Base-by-base conservation (phyloP, 257 asterid species). In the Fraxinus pennsylvanica region DNA sequence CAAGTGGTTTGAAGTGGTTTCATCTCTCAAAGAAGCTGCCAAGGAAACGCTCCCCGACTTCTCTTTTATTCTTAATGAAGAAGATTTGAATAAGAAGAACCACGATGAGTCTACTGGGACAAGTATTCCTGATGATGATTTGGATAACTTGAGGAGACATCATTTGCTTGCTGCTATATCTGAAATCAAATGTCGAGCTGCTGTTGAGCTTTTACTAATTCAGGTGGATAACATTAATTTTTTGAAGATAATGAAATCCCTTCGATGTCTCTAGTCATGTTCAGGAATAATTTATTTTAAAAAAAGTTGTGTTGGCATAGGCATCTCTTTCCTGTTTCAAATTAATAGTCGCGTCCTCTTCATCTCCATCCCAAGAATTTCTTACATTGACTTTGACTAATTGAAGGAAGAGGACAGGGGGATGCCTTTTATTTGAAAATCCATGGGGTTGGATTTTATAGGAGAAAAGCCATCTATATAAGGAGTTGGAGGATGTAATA, bases 1-100 rank as follows among this genome's bases (percentile, higher is more conserved):
- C 82, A 93, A 93, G 87, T 93, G 98, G 99, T 85, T 86, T 21
- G 96, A 93, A 63, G 97, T 94, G 79, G 99, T 96, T 80, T 80
- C 90, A 35, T 90, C 97, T 83, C 94, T 96, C 77, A 91, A 91
- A 86, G 97, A 88, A 81, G 99, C 91, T 3, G 89, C 97, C 52
- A 76, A 65, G 27, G 92, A 91, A 80, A 93, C 97, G 3, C 90
- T 87, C 71, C 99, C 99, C 19, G 96, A 96, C 73, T 96, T 93
- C 81, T 92, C 98, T 27, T 91, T 91, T 89, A 85, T 88, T 75
- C 89, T 89, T 68, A 87, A 86, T 79, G 96, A 92, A 82, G 92
- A 87, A 81, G 92, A 88, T 81, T 59, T 68, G 61, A 81, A 76
- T 79, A 86, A 82, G 73, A 84, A 79, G 77, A 79, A 72, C 76